Conservation (phyloP, 2,329 filamentous ascomycete genomes). For the Colletotrichum musae region DNA sequence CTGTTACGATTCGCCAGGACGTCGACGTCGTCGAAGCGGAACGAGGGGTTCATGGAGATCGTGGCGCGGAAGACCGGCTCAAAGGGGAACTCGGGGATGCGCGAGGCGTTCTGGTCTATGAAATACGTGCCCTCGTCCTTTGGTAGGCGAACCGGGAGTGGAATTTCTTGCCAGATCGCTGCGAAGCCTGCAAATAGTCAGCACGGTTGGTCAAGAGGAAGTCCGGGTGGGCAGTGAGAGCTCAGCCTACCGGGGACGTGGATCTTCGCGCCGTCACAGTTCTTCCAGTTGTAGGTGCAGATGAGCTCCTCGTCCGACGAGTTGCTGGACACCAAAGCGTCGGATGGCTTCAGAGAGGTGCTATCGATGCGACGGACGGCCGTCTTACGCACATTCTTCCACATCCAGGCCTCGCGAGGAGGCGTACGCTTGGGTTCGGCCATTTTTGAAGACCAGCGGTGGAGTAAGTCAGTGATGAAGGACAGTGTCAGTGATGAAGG, state of each 20-base stretch:
- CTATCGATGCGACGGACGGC: background rate
- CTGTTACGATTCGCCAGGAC: slow-evolving; percentile 17
- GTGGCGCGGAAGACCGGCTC: slow-evolving; percentile 6
- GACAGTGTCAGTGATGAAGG: too few species aligned
- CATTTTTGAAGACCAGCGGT: too few species aligned
- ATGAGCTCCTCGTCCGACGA: background rate
- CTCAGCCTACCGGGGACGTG: slow-evolving; percentile 5
- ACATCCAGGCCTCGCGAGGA: slow-evolving; percentile 8
- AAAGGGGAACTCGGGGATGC: slow-evolving; percentile 4
- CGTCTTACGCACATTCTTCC: background rate
- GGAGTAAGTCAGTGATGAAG: too few species aligned
- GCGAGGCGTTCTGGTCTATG: slow-evolving; percentile 1
- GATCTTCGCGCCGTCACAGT: background rate
- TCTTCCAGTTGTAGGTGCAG: slow-evolving; percentile 10
- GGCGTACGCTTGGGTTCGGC: too few species aligned
- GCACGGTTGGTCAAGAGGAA: background rate
- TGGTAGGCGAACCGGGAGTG: background rate
- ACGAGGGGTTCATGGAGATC: background rate
- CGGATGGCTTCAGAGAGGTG: background rate
- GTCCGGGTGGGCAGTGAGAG: background rate
- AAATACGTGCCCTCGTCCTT: background rate
- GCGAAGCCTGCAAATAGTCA: background rate
- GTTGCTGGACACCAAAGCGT: slow-evolving; percentile 3
- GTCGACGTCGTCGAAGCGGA: slow-evolving; percentile 5
- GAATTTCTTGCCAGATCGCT: background rate